Evolutionary conservation across 805 yeast genomes (phyloP), one percentile per base, ranked within the genome.

Genomic region (Teunomyces lycoperdinae): DNA sequence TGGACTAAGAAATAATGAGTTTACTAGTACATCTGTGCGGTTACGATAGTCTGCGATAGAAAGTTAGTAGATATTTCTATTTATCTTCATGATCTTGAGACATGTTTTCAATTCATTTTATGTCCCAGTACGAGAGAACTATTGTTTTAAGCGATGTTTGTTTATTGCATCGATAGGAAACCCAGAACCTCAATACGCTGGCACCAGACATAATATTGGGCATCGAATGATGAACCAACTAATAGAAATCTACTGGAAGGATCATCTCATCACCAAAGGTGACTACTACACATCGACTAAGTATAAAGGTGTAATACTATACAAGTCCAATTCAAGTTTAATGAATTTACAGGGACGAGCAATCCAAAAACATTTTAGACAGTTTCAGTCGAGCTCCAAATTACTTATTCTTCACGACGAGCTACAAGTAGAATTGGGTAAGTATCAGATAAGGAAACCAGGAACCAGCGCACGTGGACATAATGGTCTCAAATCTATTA

Each of bases 161-260:
- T 54, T 66, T 35, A 63, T 71, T 4, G 77, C 81, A 3, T 82
- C 89, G 0, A 67, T 89, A 2, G 96, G 96, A 0, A 89, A 89
- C 57, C 96, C 96, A 0, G 87, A 83, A 47, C 75, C 80, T 0
- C 65, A 72, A 43, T 87, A 77, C 55, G 64, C 66, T 6, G 71
- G 73, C 5, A 86, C 96, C 0, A 70, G 96, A 31, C 97, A 89
- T 60, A 88, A 85, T 50, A 88, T 84, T 0, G 97, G 96, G 1
- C 87, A 87, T 52, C 61, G 74, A 43, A 66, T 83, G 33, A 70
- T 83, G 31, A 64, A 70, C 50, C 55, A 60, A 53, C 46, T 71
- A 26, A 58, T 57, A 5, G 40, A 48, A 1, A 53, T 50, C 13
- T 56, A 56, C 34, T 68, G 71, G 71, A 48, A 54, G 9, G 53